phyloP scores from a whole-genome alignment of 192 early-diverging fungal species.

The Coemansia sp. region DNA sequence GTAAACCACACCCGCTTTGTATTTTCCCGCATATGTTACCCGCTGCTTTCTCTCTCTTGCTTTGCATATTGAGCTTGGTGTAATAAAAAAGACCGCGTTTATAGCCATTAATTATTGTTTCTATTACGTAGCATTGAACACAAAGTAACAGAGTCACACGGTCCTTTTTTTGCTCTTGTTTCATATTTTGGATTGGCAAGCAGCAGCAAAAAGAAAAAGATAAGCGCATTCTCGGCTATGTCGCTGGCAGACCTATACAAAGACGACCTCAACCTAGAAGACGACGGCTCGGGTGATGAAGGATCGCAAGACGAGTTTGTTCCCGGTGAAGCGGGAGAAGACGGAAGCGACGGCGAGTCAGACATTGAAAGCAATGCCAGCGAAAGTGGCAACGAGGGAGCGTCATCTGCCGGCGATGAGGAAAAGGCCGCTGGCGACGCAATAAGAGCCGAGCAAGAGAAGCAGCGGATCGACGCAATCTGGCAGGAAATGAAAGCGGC shows the following conservation, averaged over 20 bases:
- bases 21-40: too few species aligned
- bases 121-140: too few species aligned
- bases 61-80: too few species aligned
- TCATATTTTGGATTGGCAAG: neutral
- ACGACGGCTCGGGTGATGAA: conserved; percentile 6
- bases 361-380: neutral
- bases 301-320: conserved; percentile 40
- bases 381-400: neutral
- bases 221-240: conserved; percentile 5
- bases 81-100: too few species aligned
- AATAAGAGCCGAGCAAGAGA: conserved; percentile 11
- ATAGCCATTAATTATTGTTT: too few species aligned
- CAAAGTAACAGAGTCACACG: too few species aligned
- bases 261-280: conserved; percentile 4
- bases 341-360: conserved; percentile 1
- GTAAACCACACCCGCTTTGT: too few species aligned
- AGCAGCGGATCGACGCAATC: conserved; percentile 38
- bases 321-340: conserved; percentile 10
- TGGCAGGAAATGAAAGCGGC: conserved; percentile 40
- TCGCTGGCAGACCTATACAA: conserved; percentile 47
- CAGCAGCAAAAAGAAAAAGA: neutral
- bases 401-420: neutral
- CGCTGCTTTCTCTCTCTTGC: too few species aligned
- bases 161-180: neutral
- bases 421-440: neutral